phyloP scores from a whole-genome alignment of 2,329 filamentous ascomycete species.

The Verticillium zaregamsianum region DNA sequence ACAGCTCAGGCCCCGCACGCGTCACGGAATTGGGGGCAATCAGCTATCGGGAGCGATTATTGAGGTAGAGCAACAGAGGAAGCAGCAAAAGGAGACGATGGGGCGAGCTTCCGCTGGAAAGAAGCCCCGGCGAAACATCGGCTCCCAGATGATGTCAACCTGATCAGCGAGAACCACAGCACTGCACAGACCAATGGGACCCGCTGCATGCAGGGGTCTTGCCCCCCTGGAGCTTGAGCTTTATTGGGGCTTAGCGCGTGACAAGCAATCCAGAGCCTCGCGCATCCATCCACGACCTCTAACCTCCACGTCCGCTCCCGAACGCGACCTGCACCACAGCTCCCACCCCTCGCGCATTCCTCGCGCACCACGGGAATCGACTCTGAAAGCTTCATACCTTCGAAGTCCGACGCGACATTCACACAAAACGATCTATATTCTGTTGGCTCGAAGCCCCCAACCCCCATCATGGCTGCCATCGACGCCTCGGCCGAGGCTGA shows the following conservation, averaged over 20 bases:
- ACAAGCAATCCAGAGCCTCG: neutral
- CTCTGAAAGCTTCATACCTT: neutral
- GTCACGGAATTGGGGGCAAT: too few species aligned
- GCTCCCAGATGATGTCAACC: neutral
- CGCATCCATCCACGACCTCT: neutral
- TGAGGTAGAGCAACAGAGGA: too few species aligned
- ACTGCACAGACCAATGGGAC: neutral
- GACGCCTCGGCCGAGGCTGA: constrained; percentile 18
- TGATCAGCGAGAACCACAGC: neutral
- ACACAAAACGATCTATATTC: neutral
- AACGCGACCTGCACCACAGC: neutral
- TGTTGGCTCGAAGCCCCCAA: neutral
- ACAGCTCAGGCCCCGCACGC: too few species aligned
- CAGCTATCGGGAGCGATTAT: too few species aligned
- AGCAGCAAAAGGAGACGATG: too few species aligned
- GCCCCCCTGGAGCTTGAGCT: neutral
- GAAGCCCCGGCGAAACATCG: neutral
- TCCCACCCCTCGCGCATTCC: neutral
- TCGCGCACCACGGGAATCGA: neutral
- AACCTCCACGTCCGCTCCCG: neutral
- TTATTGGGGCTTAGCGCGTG: neutral
- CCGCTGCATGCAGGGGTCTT: neutral
- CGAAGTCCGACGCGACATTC: neutral
- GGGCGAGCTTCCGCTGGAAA: neutral
- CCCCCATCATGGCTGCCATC: constrained; percentile 14